Percentiles rank a stretch among this genome's conserved stretches.
Conservation (phyloP, 441 rosid species). For the Aleurites moluccanus region DNA sequence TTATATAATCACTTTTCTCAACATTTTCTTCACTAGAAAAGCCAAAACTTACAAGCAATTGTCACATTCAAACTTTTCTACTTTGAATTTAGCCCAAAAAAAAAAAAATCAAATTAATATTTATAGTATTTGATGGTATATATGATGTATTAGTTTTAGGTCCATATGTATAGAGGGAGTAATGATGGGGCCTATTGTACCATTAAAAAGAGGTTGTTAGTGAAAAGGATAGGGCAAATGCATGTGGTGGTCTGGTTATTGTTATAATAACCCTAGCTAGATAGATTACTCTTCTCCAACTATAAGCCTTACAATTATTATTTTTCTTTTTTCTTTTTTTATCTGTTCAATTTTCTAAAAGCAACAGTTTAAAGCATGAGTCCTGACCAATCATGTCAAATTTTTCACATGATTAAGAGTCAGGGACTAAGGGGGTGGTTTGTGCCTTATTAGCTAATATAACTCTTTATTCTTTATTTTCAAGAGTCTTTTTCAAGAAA, state of each 20-base stretch:
- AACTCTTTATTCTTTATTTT: no score
- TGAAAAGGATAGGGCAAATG: slow-evolving; percentile 12
- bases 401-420: background rate
- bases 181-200: slow-evolving; percentile 2
- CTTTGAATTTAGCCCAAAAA: background rate
- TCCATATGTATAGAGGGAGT: background rate
- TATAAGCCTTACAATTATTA: background rate
- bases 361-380: background rate
- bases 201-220: background rate
- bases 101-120: background rate
- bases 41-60: slow-evolving; percentile 13
- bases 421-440: no score
- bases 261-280: background rate
- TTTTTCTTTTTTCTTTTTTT: background rate
- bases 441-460: no score
- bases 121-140: background rate
- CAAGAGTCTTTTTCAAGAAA: no score
- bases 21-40: background rate
- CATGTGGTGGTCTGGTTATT: background rate
- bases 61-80: slow-evolving; percentile 11
- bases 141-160: background rate
- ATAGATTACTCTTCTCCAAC: background rate
- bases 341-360: background rate
- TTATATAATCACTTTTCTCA: no score
- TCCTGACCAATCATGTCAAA: background rate